Evolutionary conservation across 805 yeast genomes (phyloP).

Genomic region (Candida jianshihensis): DNA sequence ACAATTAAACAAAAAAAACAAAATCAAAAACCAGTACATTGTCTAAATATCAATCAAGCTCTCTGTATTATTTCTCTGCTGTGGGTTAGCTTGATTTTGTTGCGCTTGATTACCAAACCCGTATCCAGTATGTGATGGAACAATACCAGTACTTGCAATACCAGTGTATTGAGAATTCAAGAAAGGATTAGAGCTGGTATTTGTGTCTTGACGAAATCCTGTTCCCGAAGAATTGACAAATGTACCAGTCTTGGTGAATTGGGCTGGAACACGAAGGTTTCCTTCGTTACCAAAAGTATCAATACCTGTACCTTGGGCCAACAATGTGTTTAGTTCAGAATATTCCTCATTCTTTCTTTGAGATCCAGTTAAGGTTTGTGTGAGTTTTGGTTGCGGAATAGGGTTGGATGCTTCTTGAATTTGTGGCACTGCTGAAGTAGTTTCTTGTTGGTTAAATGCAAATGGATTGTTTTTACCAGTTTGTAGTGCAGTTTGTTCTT

Average conservation of each 20-base stretch:
- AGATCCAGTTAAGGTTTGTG: conserved; percentile 44
- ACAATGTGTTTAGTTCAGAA: conserved; percentile 68
- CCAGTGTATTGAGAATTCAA: conserved; percentile 67
- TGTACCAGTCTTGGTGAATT: conserved; percentile 74
- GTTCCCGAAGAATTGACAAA: conserved; percentile 88
- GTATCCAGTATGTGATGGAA: conserved; percentile 85
- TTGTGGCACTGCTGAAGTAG: conserved; percentile 18
- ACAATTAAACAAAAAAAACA: too few species aligned
- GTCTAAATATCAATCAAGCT: conserved; percentile 22
- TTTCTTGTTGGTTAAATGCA: conserved; percentile 32
- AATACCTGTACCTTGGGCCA: conserved; percentile 84
- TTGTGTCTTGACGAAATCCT: conserved; percentile 39
- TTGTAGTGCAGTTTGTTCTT: conserved; percentile 43
- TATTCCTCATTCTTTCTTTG: conserved; percentile 48
- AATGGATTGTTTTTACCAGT: conserved; percentile 80
- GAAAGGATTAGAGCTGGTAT: conserved; percentile 32
- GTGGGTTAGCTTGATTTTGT: conserved; percentile 5
- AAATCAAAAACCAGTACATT: too few species aligned
- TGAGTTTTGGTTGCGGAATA: conserved; percentile 31
- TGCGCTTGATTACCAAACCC: conserved; percentile 80
- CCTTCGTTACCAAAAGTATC: conserved; percentile 94
- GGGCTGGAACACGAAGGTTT: conserved; percentile 81
- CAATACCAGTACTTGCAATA: conserved; percentile 54
- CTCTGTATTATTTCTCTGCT: conserved; percentile 14
- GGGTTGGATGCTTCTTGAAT: conserved; percentile 28